Conservation (phyloP, 139 green algal species). For the Asterochloris sp. region DNA sequence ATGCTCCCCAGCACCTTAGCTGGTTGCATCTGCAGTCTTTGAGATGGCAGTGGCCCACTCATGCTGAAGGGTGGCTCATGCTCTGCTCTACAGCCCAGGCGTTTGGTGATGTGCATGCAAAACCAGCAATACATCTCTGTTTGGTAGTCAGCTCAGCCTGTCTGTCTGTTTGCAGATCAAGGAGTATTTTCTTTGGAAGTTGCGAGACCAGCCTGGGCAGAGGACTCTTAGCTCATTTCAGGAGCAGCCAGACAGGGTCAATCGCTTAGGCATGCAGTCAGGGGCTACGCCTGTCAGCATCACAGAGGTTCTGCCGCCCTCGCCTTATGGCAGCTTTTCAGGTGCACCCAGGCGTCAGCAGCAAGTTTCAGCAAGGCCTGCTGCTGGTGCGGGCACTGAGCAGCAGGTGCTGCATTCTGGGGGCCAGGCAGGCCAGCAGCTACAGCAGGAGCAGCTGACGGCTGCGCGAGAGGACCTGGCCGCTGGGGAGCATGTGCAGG, state of each 20-base stretch:
- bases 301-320: slow-evolving; percentile 4
- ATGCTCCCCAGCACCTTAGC: background rate
- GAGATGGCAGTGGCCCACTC: background rate
- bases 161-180: slow-evolving; percentile 23
- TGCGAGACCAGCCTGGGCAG: slow-evolving; percentile 49
- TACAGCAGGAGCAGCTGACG: no score
- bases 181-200: slow-evolving; percentile 31
- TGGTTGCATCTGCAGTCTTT: background rate
- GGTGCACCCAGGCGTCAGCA: background rate
- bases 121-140: background rate
- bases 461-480: no score
- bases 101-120: background rate
- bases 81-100: background rate
- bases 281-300: background rate
- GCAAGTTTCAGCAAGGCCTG: background rate
- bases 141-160: background rate
- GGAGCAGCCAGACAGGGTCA: slow-evolving; percentile 10
- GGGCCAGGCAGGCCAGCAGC: background rate
- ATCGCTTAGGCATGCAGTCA: background rate
- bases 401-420: background rate
- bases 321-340: background rate
- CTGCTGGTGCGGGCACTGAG: slow-evolving; percentile 4
- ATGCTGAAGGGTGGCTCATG: background rate
- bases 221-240: slow-evolving; percentile 9
- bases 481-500: no score